phyloP scores from a whole-genome alignment of 495 filamentous ascomycete genomes.

The Neurospora sp. region DNA sequence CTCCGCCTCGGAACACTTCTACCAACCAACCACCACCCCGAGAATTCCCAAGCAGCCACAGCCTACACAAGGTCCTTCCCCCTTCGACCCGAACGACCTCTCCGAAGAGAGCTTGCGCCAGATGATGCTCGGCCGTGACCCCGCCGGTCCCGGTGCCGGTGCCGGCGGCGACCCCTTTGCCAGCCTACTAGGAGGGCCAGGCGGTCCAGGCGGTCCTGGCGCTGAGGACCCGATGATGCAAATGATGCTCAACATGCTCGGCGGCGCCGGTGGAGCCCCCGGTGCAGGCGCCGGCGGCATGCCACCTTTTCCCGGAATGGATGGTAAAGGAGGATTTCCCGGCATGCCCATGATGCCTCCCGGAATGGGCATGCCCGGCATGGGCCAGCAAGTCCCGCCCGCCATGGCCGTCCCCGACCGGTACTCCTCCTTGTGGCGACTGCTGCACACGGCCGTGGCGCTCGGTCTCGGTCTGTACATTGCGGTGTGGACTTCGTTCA shows the following conservation, averaged over 20 bases:
- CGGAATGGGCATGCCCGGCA: neutral
- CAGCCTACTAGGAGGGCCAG: conserved; percentile 11
- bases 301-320: neutral
- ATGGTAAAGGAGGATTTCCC: neutral
- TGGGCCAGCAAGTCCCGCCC: neutral
- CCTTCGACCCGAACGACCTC: conserved; percentile 5
- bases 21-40: conserved; percentile 32
- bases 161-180: conserved; percentile 27
- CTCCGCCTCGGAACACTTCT: conserved; percentile 41
- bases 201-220: conserved; percentile 14
- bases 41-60: conserved; percentile 20
- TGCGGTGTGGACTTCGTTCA: conserved; percentile 51
- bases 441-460: conserved; percentile 66
- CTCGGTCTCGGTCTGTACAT: conserved; percentile 64
- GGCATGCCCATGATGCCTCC: conserved; percentile 15
- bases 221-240: conserved; percentile 24
- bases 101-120: conserved; percentile 34
- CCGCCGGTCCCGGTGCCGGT: conserved; percentile 4
- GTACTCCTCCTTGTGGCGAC: conserved; percentile 54
- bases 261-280: conserved; percentile 8
- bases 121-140: conserved; percentile 35
- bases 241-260: conserved; percentile 26
- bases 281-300: conserved; percentile 13
- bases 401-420: conserved; percentile 30
- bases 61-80: neutral